Evolutionary conservation across 140 eudicot species (phyloP).

Genomic region (Anethum foeniculum): DNA sequence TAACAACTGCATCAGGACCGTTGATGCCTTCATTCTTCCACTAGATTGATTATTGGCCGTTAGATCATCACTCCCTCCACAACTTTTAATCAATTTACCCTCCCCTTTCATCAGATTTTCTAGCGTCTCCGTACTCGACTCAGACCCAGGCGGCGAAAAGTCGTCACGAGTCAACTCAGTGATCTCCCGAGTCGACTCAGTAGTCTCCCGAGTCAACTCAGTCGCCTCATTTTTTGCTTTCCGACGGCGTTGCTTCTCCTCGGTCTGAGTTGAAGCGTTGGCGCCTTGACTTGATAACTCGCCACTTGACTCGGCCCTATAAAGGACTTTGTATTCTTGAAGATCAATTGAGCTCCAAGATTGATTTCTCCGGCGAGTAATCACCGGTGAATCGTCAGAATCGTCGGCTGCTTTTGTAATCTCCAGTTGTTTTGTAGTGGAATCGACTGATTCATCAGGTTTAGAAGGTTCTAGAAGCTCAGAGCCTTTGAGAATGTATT

Average conservation of each 20-base stretch:
- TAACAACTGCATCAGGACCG: conserved; percentile 75
- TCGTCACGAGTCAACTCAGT: conserved; percentile 52
- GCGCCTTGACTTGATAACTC: conserved; percentile 32
- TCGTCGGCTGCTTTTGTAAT: conserved; percentile 24
- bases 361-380: conserved; percentile 59
- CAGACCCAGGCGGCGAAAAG: conserved; percentile 94
- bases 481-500: conserved; percentile 56
- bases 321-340: conserved; percentile 74
- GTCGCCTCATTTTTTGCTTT: conserved; percentile 25
- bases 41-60: conserved; percentile 17
- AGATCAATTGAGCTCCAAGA: conserved; percentile 81
- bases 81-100: conserved; percentile 28
- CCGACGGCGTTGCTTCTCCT: conserved; percentile 60
- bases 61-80: conserved; percentile 14
- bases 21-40: conserved; percentile 47
- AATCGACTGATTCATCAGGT: conserved; percentile 24
- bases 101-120: conserved; percentile 81
- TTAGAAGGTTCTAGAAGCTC: conserved; percentile 46
- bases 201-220: conserved; percentile 14
- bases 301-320: conserved; percentile 42
- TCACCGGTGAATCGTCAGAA: conserved; percentile 24
- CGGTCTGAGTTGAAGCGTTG: conserved; percentile 88
- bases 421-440: conserved; percentile 26
- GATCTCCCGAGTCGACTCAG: conserved; percentile 10
- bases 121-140: conserved; percentile 88